A percentile compares a stretch with the other conserved stretches of the same genome.
phyloP scores from a whole-genome alignment of 2,329 filamentous ascomycete genomes.

The Aureobasidium vineae region DNA sequence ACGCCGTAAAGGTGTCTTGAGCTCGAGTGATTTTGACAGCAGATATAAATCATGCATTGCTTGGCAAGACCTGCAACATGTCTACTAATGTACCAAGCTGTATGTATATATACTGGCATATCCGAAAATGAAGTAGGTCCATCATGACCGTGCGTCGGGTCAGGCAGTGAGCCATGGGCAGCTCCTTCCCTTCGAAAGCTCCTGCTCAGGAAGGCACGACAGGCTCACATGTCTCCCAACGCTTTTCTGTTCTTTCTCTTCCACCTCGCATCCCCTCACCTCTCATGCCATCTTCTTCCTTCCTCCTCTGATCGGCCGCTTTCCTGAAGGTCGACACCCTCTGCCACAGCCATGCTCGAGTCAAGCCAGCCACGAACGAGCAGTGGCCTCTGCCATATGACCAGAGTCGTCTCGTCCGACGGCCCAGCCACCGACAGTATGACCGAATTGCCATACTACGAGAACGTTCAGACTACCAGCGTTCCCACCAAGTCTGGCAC shows the following conservation, averaged over 20 bases:
- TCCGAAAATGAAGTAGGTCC: neutral
- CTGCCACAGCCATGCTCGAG: neutral
- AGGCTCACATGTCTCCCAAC: neutral
- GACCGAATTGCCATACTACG: neutral
- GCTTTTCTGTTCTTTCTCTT: neutral
- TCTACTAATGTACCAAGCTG: neutral
- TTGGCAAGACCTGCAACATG: no score
- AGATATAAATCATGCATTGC: neutral
- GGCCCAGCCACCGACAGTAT: neutral
- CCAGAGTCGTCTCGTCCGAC: neutral
- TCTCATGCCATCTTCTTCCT: neutral
- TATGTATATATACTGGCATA: neutral
- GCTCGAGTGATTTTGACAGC: neutral
- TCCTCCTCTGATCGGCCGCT: neutral
- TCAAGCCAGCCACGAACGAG: neutral
- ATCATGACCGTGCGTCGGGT: neutral
- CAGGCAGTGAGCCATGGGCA: neutral
- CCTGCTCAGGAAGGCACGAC: neutral
- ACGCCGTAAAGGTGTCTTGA: no score
- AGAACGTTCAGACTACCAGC: neutral
- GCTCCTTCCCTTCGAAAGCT: neutral
- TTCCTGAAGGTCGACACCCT: neutral
- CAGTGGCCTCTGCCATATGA: neutral
- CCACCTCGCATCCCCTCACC: neutral
- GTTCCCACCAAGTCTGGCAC: conserved; percentile 17